Evolutionary conservation across 1,284 basidiomycete genomes (phyloP).

Genomic region (Cutaneotrichosporon sp.): DNA sequence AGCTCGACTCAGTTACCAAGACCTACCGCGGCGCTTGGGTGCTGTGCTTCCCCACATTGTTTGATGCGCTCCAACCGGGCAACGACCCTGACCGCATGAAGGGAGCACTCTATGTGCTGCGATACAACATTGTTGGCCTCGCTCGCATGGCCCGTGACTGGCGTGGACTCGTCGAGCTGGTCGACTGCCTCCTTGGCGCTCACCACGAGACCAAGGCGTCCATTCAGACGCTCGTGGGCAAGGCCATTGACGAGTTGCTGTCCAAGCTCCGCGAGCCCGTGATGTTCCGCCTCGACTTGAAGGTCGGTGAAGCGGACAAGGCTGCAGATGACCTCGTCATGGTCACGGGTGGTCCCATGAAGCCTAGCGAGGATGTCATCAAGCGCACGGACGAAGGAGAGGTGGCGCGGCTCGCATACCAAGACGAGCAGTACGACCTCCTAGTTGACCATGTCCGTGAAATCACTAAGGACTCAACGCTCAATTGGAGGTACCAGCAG

Average conservation of each 20-base stretch:
- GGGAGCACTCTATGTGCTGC: constrained; percentile 80
- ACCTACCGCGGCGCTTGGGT: constrained; percentile 78
- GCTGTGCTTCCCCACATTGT: constrained; percentile 65
- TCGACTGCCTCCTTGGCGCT: constrained; percentile 69
- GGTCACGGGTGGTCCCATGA: constrained; percentile 9
- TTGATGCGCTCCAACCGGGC: constrained; percentile 69
- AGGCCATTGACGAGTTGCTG: constrained; percentile 61
- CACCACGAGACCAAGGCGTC: constrained; percentile 95
- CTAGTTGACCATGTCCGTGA: constrained; percentile 59
- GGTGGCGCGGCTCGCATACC: constrained; percentile 26
- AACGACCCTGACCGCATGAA: constrained; percentile 92
- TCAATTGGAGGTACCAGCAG: constrained; percentile 86
- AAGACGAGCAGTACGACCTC: constrained; percentile 47
- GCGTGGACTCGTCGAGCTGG: constrained; percentile 61
- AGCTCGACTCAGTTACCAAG: constrained; percentile 50
- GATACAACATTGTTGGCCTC: constrained; percentile 39
- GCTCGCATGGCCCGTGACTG: constrained; percentile 56
- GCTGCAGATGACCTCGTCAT: constrained; percentile 33
- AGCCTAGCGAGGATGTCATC: constrained; percentile 35
- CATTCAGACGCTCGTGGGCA: constrained; percentile 78
- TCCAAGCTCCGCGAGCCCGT: constrained; percentile 36
- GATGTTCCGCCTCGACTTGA: constrained; percentile 30
- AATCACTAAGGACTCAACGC: constrained; percentile 54
- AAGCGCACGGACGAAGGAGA: constrained; percentile 37
- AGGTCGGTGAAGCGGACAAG: constrained; percentile 24